Conservation (phyloP, 345 rosid genomes). For the Ceriops zippeliana region DNA sequence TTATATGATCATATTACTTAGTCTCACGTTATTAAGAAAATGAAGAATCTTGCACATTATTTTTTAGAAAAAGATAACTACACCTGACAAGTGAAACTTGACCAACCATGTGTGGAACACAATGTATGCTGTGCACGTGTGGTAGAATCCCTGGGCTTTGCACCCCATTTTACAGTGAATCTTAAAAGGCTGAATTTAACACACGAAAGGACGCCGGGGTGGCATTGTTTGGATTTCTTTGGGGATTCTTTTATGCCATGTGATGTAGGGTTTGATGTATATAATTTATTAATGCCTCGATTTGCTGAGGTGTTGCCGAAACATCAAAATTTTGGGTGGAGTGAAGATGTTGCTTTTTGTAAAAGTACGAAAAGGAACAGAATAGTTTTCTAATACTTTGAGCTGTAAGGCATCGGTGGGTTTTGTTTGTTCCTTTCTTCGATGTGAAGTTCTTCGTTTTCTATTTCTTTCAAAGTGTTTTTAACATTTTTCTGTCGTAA, state of each 20-base stretch:
- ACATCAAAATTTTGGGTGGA: neutral
- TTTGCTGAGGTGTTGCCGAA: neutral
- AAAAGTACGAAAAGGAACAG: neutral
- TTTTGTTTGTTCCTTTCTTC: conserved; percentile 22
- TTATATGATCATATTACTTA: too few species aligned
- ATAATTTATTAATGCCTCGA: neutral
- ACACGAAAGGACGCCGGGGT: conserved; percentile 22
- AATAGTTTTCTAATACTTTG: neutral
- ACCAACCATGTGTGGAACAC: conserved; percentile 8
- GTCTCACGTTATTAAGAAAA: too few species aligned
- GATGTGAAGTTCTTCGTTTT: conserved; percentile 17
- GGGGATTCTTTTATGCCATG: conserved; percentile 23
- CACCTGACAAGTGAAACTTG: too few species aligned
- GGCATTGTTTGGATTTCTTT: conserved; percentile 16
- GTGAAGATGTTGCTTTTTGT: conserved; percentile 6
- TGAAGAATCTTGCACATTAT: too few species aligned
- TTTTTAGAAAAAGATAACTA: too few species aligned
- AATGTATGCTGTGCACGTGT: conserved; percentile 22
- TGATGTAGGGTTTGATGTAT: neutral
- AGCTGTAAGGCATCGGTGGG: conserved; percentile 13
- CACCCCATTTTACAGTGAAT: too few species aligned
- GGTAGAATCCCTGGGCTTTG: conserved; percentile 1
- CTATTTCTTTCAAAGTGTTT: neutral
- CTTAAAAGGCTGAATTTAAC: neutral
- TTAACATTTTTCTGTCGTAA: too few species aligned